These are phyloP conservation scores for Lepidium didymum DNA, from an alignment of 345 rosid species.

Conservation along the genomic window DNA sequence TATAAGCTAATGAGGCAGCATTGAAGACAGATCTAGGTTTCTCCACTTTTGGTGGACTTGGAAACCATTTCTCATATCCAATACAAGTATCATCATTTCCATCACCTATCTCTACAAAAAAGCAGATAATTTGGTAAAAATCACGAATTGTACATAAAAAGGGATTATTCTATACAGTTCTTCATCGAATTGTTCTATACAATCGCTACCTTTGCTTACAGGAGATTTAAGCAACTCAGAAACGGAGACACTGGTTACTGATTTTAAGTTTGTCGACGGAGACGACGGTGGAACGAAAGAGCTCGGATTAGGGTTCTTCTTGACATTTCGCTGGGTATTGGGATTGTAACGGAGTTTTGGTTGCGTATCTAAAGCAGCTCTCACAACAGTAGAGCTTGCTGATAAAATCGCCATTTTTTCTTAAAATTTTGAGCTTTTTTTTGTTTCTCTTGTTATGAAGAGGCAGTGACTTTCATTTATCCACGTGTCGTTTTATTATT, in stretches of 20 bases:
- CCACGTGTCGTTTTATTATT: conserved; percentile 14
- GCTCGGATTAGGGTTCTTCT: conserved; percentile 20
- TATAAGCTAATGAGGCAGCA: conserved; percentile 32
- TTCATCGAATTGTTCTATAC: neutral
- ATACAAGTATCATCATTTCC: neutral
- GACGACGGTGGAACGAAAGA: conserved; percentile 22
- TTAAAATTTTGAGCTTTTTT: neutral
- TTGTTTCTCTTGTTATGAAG: neutral
- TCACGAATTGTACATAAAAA: neutral
- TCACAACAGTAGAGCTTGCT: conserved; percentile 30
- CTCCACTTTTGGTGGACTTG: conserved; percentile 30
- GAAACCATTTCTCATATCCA: conserved; percentile 34
- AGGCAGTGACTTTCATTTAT: conserved; percentile 10
- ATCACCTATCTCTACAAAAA: neutral
- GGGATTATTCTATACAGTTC: neutral
- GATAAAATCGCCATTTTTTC: conserved; percentile 33
- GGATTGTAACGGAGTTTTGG: conserved; percentile 61
- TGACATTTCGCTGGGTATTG: conserved; percentile 55
- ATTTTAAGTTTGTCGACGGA: conserved; percentile 24
- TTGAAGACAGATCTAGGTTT: conserved; percentile 33
- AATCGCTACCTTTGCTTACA: conserved; percentile 35
- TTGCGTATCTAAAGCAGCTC: conserved; percentile 68
- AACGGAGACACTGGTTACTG: conserved; percentile 31
- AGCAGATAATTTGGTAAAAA: neutral
- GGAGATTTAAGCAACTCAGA: conserved; percentile 57